Base-by-base conservation (phyloP, 495 filamentous ascomycete genomes). In the Pyrenopolyporus hunteri region DNA sequence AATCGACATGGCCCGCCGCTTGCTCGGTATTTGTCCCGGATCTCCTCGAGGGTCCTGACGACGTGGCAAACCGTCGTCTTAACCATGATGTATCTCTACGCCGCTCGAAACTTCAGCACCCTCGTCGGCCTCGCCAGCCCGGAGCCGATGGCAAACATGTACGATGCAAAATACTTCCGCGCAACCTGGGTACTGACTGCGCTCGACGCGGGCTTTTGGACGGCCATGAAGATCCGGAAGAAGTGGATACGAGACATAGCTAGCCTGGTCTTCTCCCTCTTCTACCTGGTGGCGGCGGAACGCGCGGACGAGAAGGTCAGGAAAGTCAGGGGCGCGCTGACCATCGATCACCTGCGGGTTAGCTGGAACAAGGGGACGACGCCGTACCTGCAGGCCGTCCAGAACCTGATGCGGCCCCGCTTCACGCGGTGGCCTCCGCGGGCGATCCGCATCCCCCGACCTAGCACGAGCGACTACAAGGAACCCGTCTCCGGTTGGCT, bases 161-260 rank as follows among this genome's bases (percentile, higher is more conserved):
- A 98, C 75, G 90, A 88, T 39, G 82, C 91, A 39, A 87, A 89
- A n/a, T 98, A 95, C 76, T 98, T 97, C 75, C 87, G 95, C 42
- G 95, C 94, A 67, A 98, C 94, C 78, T 98, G 93, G 94, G 85
- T 97, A 17, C 88, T 93, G 32, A 98, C 94, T 0, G 94, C 91
- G 0, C 73, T 98, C 53, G 94, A 98, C 70, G 94, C 94, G 7
- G 94, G 94, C 0, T 98, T 97, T 73, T 98, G 94, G 94, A 96
- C 92, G 0, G 95, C 94, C 4, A 98, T 98, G 94, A 88, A 85
- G 50, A 89, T 98, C 45, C 83, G 82, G 40, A 83, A 80, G 49
- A 93, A 91, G 65, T 92, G 89, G 88, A 69, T 95, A 13, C 81
- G 91, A 19, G 93, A 98, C 70, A 67, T 96, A 11, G 83, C 86